phyloP scores from a whole-genome alignment of 768 basidiomycete species.

The Postia placenta region DNA sequence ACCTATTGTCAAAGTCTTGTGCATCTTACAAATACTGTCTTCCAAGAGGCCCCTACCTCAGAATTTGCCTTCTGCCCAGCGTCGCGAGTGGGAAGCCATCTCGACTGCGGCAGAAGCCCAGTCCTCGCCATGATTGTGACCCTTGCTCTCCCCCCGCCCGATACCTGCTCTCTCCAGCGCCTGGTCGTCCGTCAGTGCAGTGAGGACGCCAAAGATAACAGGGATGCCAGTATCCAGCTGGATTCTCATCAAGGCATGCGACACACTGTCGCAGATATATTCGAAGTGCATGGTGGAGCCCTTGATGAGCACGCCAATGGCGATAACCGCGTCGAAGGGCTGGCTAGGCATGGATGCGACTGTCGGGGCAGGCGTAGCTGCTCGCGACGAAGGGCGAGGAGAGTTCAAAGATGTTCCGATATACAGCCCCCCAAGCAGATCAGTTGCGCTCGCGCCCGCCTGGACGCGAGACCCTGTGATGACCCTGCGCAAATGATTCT shows the following conservation, averaged over 20 bases:
- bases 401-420: slow-evolving; percentile 45
- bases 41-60: too few species aligned
- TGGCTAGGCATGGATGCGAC: slow-evolving; percentile 36
- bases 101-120: slow-evolving; percentile 98
- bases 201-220: slow-evolving; percentile 95
- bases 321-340: slow-evolving; percentile 94
- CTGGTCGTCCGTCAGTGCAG: slow-evolving; percentile 88
- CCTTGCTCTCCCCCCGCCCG: slow-evolving; percentile 58
- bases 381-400: slow-evolving; percentile 43
- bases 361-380: slow-evolving; percentile 20
- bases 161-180: slow-evolving; percentile 93
- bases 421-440: slow-evolving; percentile 66
- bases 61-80: slow-evolving; percentile 71
- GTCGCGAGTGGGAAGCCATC: slow-evolving; percentile 64
- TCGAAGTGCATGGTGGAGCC: slow-evolving; percentile 99
- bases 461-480: slow-evolving; percentile 86
- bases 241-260: slow-evolving; percentile 90
- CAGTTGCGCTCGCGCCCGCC: slow-evolving; percentile 68
- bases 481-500: slow-evolving; percentile 45
- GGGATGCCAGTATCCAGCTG: slow-evolving; percentile 92
- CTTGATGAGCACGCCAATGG: slow-evolving; percentile 97
- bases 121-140: slow-evolving; percentile 97
- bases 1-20: too few species aligned
- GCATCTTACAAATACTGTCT: too few species aligned
- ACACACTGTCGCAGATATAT: slow-evolving; percentile 93